Conservation (phyloP, 352 stramenopile species). For the Phytophthora colocasiae region DNA sequence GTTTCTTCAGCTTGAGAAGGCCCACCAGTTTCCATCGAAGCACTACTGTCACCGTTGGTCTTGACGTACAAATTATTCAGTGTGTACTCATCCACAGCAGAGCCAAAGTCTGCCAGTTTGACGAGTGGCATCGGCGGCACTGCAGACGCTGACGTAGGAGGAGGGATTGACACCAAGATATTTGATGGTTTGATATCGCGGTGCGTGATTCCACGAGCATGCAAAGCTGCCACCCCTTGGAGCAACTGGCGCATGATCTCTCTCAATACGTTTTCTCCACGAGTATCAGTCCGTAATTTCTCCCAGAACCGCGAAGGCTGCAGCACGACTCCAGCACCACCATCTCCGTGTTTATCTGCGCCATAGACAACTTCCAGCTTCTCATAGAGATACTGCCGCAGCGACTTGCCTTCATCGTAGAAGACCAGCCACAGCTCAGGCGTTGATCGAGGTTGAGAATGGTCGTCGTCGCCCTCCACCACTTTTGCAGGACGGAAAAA, state of each 20-base stretch:
- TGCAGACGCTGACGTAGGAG: constrained; percentile 16
- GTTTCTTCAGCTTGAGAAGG: constrained; percentile 93
- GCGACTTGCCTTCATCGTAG: constrained; percentile 87
- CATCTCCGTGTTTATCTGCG: constrained; percentile 17
- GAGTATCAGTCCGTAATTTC: constrained; percentile 60
- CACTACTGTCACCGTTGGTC: constrained; percentile 60
- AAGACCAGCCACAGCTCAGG: constrained; percentile 92
- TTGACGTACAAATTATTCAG: constrained; percentile 74
- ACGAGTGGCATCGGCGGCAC: constrained; percentile 49
- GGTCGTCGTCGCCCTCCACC: constrained; percentile 22
- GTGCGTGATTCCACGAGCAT: constrained; percentile 93
- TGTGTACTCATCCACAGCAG: constrained; percentile 82
- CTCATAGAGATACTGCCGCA: constrained; percentile 90
- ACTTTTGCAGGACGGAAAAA: constrained; percentile 69
- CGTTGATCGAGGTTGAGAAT: constrained; percentile 7
- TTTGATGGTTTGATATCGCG: constrained; percentile 86
- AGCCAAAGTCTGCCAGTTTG: constrained; percentile 90
- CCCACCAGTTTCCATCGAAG: constrained; percentile 54
- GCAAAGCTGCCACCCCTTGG: constrained; percentile 88
- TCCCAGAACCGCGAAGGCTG: constrained; percentile 84
- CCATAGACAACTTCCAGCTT: constrained; percentile 49
- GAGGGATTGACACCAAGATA: constrained; percentile 62
- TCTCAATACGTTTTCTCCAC: constrained; percentile 77
- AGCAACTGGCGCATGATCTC: constrained; percentile 96
- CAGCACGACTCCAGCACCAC: constrained; percentile 55